Conservation (phyloP, 148 eudicot genomes). For the Silene uniflora region DNA sequence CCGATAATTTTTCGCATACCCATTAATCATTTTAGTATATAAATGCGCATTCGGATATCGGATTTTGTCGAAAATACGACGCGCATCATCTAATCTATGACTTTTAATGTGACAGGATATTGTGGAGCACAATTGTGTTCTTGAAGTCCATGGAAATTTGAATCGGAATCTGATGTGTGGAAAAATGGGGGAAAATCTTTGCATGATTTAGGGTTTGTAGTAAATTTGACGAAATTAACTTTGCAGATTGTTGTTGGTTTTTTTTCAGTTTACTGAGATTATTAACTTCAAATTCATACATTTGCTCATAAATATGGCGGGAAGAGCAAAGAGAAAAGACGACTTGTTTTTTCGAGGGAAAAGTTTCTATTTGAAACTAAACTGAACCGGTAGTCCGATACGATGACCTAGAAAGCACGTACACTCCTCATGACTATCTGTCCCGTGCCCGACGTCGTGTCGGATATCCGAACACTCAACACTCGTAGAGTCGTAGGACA, state of each 20-base stretch:
- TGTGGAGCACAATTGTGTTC: constrained; percentile 12
- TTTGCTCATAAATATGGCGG: not conserved
- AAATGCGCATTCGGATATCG: constrained; percentile 36
- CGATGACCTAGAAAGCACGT: no score
- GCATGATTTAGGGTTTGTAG: constrained; percentile 3
- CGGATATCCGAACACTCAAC: no score
- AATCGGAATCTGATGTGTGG: not conserved
- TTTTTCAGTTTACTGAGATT: not conserved
- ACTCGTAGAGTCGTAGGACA: no score
- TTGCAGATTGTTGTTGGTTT: not conserved
- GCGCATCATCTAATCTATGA: constrained; percentile 32
- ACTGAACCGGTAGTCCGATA: no score
- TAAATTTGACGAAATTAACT: not conserved
- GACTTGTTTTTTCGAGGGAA: no score
- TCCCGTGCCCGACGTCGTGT: no score
- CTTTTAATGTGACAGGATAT: constrained; percentile 30
- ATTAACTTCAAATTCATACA: no score
- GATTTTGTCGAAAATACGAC: constrained; percentile 26
- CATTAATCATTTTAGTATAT: constrained; percentile 56
- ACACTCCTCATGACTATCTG: no score
- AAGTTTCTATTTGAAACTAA: no score
- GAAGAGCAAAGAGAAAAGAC: not conserved
- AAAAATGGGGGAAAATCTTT: constrained; percentile 9
- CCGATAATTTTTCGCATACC: constrained; percentile 25
- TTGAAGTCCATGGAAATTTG: not conserved